Evolutionary conservation across 169 alveolate species (phyloP).

Genomic region (Nephromyces sp.): DNA sequence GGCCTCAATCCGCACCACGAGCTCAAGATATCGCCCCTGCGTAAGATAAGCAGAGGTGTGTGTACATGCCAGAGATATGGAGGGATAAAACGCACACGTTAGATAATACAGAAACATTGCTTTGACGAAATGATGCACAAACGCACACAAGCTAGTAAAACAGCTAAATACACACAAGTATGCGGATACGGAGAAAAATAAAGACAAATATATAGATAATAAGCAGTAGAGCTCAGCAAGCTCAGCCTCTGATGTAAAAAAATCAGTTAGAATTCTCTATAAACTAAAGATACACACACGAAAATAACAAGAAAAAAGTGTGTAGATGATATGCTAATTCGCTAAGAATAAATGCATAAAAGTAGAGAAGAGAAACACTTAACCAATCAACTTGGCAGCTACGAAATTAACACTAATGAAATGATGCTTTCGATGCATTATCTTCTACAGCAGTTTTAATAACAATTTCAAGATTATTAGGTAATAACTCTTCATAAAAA

Average conservation of each 20-base stretch:
- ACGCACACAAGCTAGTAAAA: background rate
- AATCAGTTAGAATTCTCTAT: no score
- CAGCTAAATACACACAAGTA: background rate
- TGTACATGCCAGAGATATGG: background rate
- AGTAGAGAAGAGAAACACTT: no score
- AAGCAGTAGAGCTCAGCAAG: no score
- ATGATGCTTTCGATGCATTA: no score
- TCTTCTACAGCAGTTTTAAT: no score
- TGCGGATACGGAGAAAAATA: background rate
- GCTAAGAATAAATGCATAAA: background rate
- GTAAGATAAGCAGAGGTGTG: background rate
- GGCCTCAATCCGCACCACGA: constrained; percentile 73
- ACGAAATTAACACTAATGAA: no score
- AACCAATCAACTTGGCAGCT: no score
- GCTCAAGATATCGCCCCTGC: constrained; percentile 41
- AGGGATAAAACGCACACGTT: background rate
- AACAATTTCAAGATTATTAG: no score
- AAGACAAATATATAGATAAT: no score
- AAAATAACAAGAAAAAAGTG: background rate
- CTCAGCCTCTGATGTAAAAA: no score
- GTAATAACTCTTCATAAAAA: no score
- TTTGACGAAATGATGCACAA: background rate
- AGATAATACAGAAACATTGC: background rate
- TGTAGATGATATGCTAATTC: background rate
- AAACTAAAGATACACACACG: no score